Conservation (phyloP, 2,329 filamentous ascomycete genomes). For the Lizonia empirigonia region DNA sequence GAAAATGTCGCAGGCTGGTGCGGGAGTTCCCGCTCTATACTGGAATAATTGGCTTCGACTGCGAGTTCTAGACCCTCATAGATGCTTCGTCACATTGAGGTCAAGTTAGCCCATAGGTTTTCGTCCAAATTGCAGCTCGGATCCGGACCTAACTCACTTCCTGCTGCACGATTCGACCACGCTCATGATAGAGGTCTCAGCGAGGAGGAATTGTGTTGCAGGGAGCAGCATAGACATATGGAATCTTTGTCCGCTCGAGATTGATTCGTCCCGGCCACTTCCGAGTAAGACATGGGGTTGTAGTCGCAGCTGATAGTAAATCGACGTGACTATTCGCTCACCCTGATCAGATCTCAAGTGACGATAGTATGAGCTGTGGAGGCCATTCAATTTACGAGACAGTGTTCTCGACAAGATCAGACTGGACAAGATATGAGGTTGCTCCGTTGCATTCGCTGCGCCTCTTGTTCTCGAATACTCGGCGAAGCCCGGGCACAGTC, state of each 20-base stretch:
- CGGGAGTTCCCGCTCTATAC: neutral
- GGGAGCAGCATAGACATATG: neutral
- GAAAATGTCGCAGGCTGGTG: neutral
- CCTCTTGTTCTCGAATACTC: neutral
- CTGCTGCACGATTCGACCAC: neutral
- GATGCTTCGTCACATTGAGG: neutral
- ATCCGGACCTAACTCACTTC: neutral
- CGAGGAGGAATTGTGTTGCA: neutral
- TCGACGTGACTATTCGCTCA: neutral
- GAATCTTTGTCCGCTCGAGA: neutral
- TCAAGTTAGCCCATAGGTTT: too few species aligned
- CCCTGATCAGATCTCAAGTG: neutral
- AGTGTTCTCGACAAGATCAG: neutral
- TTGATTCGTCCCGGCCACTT: neutral
- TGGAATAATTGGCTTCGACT: neutral
- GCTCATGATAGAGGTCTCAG: neutral
- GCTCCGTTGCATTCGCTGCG: neutral
- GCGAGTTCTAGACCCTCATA: neutral
- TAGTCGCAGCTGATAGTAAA: neutral
- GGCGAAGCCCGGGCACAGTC: neutral
- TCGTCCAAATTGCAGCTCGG: neutral
- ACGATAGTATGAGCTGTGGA: neutral
- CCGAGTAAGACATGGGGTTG: neutral
- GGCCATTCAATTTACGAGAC: neutral
- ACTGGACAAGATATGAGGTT: too few species aligned